phyloP scores from a whole-genome alignment of 1,284 basidiomycete species.

The Tremellales sp. region DNA sequence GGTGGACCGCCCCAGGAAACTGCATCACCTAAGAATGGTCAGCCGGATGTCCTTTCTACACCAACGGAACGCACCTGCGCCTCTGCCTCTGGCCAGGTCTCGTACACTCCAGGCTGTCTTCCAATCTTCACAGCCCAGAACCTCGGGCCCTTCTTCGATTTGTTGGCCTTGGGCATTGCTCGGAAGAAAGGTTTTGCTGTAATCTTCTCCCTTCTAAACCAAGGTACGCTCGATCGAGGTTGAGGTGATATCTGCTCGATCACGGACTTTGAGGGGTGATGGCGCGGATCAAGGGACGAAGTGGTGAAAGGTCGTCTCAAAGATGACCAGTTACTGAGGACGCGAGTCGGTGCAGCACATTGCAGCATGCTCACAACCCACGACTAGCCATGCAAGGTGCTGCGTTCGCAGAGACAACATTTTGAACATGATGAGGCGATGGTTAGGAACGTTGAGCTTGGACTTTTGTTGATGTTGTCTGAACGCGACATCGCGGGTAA shows the following conservation, averaged over 20 bases:
- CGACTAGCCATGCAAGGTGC: not conserved
- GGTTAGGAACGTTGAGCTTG: too few species aligned
- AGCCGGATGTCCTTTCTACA: not conserved
- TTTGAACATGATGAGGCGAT: too few species aligned
- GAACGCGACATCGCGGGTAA: too few species aligned
- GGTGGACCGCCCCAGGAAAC: constrained; percentile 24
- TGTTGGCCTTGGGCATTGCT: not conserved
- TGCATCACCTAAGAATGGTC: constrained; percentile 14
- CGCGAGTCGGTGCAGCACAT: too few species aligned
- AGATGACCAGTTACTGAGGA: too few species aligned
- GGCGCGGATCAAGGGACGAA: not conserved
- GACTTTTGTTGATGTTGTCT: too few species aligned
- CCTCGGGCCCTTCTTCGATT: constrained; percentile 8
- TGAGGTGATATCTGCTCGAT: not conserved
- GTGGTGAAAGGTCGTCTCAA: not conserved
- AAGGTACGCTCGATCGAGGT: not conserved
- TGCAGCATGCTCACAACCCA: not conserved
- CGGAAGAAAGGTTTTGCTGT: constrained; percentile 4
- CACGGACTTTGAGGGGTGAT: not conserved
- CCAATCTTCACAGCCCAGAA: constrained; percentile 29
- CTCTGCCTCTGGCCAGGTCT: constrained; percentile 22
- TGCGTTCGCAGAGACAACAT: too few species aligned
- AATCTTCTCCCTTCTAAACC: constrained; percentile 13
- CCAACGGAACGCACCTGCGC: constrained; percentile 19
- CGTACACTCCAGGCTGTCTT: constrained; percentile 28